Evolutionary conservation across 257 asterid species (phyloP), one percentile per base, ranked within the genome.

Genomic region (Petunia axillaris): DNA sequence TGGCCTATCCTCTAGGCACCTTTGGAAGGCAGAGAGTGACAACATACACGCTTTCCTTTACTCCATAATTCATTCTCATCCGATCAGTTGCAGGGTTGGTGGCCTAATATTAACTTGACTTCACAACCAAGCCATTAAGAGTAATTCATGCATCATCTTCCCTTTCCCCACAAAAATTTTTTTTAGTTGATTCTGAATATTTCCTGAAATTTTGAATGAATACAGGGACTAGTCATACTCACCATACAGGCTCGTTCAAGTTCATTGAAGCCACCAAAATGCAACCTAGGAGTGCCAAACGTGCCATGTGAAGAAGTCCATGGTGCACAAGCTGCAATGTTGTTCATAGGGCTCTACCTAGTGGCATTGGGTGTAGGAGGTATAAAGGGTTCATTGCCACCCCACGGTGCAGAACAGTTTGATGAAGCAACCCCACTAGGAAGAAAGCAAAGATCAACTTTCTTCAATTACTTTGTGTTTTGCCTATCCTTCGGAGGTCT

Each of bases 281-380:
- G 98, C 68, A 86, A 84, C 37, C 82, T 52, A 0, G 70, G 78
- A 57, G 75, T n/a, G 36, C 75, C 80, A 0, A 74, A 74, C 76
- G 46, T 14, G 7, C 89, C 84, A 40, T 92, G 98, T 83, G 81
- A 87, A 7, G 75, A 87, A 80, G 98, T 92, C 60, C 89, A 87
- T 75, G 99, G 99, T 43, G 88, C 83, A 2, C 86, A 92, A 84
- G 95, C 95, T 59, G 98, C 91, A 46, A 80, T 94, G 89, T 80
- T 92, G 41, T 92, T 88, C 83, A 8, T 82, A 5, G 98, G 97
- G 54, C 94, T 94, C 53, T 92, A 92, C 77, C 83, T 94, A 0
- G 92, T 87, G 76, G 98, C 98, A 13, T 81, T 93, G 0, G 99
- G 99, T 0, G 90, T 91, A 0, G 99, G 98, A 0, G 98, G 98